A percentile compares a stretch with the other conserved stretches of the same genome.
Evolutionary conservation across 495 filamentous ascomycete species (phyloP).

Genomic region (Penicillium herquei): DNA sequence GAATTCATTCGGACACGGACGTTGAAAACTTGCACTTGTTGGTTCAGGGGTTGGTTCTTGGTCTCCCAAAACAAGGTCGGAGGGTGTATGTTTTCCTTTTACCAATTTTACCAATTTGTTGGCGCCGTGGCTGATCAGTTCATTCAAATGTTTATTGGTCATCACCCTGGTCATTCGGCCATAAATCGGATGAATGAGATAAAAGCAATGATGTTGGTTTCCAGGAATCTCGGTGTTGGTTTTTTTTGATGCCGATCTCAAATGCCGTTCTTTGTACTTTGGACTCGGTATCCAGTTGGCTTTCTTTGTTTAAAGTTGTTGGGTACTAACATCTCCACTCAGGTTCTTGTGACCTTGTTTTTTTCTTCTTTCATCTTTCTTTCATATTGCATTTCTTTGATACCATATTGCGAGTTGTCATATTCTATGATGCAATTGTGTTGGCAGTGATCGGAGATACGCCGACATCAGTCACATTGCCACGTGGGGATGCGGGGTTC

Average conservation of each 20-base stretch:
- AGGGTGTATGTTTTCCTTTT: background rate
- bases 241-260: no score
- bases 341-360: background rate
- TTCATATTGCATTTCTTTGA: background rate
- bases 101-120: background rate
- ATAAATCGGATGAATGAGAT: background rate
- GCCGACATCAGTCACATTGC: background rate
- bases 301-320: background rate
- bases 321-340: background rate
- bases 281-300: background rate
- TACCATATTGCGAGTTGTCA: background rate
- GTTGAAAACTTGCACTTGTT: background rate
- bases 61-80: background rate
- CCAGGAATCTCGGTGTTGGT: no score
- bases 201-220: background rate
- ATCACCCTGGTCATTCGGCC: background rate
- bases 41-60: background rate
- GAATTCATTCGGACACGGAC: no score
- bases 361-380: background rate
- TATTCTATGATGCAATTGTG: background rate
- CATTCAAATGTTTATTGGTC: background rate
- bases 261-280: background rate
- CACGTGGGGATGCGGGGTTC: slow-evolving; percentile 7
- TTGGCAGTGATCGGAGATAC: background rate
- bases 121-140: slow-evolving; percentile 3